Evolutionary conservation across 768 basidiomycete species (phyloP).

Genomic region (Botryobasidium botryosum): DNA sequence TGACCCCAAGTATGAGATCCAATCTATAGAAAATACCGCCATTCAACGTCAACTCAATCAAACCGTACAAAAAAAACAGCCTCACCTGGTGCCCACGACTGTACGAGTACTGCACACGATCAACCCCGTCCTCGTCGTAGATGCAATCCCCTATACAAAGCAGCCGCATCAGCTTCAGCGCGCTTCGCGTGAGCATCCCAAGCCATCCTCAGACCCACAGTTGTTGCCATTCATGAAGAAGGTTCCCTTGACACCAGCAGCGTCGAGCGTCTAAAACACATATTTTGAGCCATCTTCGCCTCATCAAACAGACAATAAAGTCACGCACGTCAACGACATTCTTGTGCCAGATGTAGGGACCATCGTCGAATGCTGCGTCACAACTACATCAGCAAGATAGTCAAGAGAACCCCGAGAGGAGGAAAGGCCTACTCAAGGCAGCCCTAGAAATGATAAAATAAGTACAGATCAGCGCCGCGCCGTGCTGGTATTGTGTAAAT

Average conservation of each 20-base stretch:
- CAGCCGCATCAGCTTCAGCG: not conserved
- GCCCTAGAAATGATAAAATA: not conserved
- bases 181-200: not conserved
- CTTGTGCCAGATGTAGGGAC: conserved; percentile 12
- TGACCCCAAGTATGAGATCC: conserved; percentile 9
- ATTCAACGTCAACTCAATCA: not conserved
- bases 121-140: conserved; percentile 9
- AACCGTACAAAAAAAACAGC: not conserved
- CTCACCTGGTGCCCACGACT: conserved; percentile 6
- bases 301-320: not conserved
- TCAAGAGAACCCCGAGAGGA: not conserved
- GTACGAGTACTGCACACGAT: conserved; percentile 7
- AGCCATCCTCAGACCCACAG: not conserved
- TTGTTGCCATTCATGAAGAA: conserved; percentile 11
- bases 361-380: conserved; percentile 14
- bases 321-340: conserved; percentile 4
- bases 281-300: not conserved
- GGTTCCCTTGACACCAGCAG: conserved; percentile 9
- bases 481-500: not conserved
- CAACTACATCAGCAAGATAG: not conserved
- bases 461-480: not conserved
- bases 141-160: conserved; percentile 9
- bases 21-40: not conserved
- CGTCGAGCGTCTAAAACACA: conserved; percentile 1
- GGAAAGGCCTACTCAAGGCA: not conserved